A percentile compares a stretch with the other conserved stretches of the same genome.
Evolutionary conservation across 2,329 filamentous ascomycete genomes (phyloP).

Genomic region (Alternaria viburni): DNA sequence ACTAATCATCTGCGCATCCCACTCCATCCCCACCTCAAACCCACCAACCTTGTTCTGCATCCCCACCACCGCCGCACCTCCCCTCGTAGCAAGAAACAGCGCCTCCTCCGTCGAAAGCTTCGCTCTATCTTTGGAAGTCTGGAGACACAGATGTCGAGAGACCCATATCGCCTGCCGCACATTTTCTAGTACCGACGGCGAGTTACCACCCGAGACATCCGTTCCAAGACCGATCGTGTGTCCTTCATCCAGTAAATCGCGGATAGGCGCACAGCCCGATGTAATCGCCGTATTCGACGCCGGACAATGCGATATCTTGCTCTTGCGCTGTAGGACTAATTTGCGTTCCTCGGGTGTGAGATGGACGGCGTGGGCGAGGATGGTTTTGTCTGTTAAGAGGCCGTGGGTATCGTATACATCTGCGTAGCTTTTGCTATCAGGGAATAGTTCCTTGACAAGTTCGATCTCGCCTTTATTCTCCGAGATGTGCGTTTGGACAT

Average conservation of each 20-base stretch:
- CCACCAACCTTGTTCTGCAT: constrained; percentile 74
- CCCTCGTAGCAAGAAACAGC: constrained; percentile 84
- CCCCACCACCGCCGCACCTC: constrained; percentile 82
- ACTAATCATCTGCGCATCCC: constrained; percentile 85
- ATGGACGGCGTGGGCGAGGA: constrained; percentile 87
- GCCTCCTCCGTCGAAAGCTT: constrained; percentile 87
- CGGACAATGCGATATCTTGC: constrained; percentile 84
- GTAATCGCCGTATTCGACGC: constrained; percentile 84
- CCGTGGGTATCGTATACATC: constrained; percentile 77
- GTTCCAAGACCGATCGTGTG: constrained; percentile 86
- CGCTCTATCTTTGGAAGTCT: constrained; percentile 46
- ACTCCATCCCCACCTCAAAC: constrained; percentile 87
- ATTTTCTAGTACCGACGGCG: constrained; percentile 80
- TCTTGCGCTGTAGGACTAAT: constrained; percentile 65
- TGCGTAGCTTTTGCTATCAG: constrained; percentile 66
- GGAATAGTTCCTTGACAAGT: constrained; percentile 77
- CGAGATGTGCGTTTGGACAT: constrained; percentile 87
- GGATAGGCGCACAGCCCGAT: constrained; percentile 77
- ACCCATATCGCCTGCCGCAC: constrained; percentile 81
- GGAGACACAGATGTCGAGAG: constrained; percentile 72
- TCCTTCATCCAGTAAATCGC: constrained; percentile 74
- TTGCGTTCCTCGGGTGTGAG: constrained; percentile 69
- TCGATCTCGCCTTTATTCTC: constrained; percentile 79
- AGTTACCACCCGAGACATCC: constrained; percentile 89
- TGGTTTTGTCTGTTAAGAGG: constrained; percentile 73